Percentiles rank a stretch among this genome's conserved stretches.
Evolutionary conservation across 768 basidiomycete genomes (phyloP).

Genomic region (Pleurotus giganteus): DNA sequence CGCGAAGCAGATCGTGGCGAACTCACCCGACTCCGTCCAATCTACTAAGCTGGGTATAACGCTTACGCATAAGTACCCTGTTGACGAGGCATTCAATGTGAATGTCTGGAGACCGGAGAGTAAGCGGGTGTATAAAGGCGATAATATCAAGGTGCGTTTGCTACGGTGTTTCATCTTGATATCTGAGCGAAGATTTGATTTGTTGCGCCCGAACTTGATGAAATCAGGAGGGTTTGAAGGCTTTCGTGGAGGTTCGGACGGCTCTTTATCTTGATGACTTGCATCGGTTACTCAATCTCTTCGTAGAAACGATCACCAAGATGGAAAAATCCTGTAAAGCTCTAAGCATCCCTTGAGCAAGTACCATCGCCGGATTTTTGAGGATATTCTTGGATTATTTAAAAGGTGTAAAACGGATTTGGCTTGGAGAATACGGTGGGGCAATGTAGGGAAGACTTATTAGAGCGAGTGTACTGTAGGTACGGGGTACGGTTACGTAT

Average conservation of each 20-base stretch:
- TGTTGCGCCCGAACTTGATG: neutral
- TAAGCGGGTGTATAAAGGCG: constrained; percentile 52
- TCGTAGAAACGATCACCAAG: constrained; percentile 40
- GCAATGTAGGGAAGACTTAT: too few relatives aligned
- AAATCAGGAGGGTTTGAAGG: constrained; percentile 66
- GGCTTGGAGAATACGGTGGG: too few relatives aligned
- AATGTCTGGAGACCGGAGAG: constrained; percentile 48
- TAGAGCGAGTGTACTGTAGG: too few relatives aligned
- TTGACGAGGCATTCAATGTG: constrained; percentile 46
- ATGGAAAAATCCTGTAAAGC: constrained; percentile 59
- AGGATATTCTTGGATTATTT: too few relatives aligned
- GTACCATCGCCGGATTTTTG: too few relatives aligned
- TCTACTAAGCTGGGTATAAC: constrained; percentile 71
- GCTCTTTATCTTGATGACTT: constrained; percentile 10
- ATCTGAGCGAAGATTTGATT: neutral
- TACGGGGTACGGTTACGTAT: too few relatives aligned
- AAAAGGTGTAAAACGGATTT: too few relatives aligned
- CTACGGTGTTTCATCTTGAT: constrained; percentile 8
- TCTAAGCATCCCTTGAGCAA: too few relatives aligned
- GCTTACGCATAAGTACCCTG: constrained; percentile 48
- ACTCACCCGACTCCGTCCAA: constrained; percentile 81
- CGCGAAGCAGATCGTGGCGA: constrained; percentile 56
- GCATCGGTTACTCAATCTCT: neutral
- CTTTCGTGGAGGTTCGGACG: constrained; percentile 59
- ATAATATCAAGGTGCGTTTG: constrained; percentile 64